Evolutionary conservation across 73 alveolate species (phyloP).

Genomic region (Paramecium pentaurelia): DNA sequence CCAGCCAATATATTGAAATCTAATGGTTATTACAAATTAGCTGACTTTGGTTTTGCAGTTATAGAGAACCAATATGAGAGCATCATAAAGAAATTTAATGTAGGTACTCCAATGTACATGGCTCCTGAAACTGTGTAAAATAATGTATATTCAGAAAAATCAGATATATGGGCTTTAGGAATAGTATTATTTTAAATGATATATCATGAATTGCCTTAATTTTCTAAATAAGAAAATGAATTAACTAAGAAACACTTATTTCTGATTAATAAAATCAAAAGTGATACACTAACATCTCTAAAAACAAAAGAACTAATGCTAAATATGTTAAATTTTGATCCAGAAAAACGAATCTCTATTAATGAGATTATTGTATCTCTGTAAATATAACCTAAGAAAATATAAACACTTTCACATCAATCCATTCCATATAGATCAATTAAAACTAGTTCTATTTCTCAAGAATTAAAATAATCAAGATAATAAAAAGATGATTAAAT

Average conservation of each 20-base stretch:
- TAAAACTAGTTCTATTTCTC: neutral
- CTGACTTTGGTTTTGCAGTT: slow-evolving; percentile 26
- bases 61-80: neutral
- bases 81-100: slow-evolving; percentile 1
- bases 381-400: neutral
- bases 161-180: slow-evolving; percentile 64
- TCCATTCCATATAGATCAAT: neutral
- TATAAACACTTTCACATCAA: neutral
- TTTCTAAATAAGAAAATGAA: neutral
- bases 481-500: neutral
- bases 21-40: neutral
- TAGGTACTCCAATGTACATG: slow-evolving; percentile 64
- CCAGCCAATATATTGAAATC: slow-evolving; percentile 17
- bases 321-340: neutral
- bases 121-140: slow-evolving; percentile 63
- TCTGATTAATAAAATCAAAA: neutral
- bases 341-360: neutral
- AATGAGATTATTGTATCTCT: neutral
- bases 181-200: neutral
- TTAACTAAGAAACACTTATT: neutral
- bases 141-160: slow-evolving; percentile 56
- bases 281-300: neutral
- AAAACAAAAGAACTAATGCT: neutral
- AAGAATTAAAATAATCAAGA: neutral
- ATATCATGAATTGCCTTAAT: neutral